Evolutionary conservation across 1,284 basidiomycete genomes (phyloP), one percentile per base, ranked within the genome.

Genomic region (Cryptococcus amylolentus): DNA sequence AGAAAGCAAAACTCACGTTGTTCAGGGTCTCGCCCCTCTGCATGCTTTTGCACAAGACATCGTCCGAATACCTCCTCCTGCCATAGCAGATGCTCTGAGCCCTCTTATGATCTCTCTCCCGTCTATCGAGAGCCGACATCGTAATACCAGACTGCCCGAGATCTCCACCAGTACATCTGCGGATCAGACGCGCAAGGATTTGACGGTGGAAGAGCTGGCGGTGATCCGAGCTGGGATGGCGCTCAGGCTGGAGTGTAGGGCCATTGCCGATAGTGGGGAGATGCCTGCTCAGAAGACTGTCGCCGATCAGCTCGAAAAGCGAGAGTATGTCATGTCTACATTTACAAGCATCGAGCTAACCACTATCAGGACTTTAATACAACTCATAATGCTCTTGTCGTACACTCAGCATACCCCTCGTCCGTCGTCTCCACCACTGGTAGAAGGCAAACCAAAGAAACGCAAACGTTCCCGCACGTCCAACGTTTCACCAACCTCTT

Each of bases 271-370:
- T 13, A 68, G 68, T 16, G 63, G 47, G 18, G 47, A 51, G 1
- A 49, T 61, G 13, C 23, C 64, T 5, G 31, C 52, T 14, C 56
- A 62, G 8, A 67, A 66, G 53, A 53, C 55, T 6, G 20, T 73
- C 12, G 31, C 51, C 1, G 69, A 71, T 26, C 71, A 71, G 58
- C 51, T 72, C 9, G 73, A 73, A 54, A 64, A 65, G 20, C 53
- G 69, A 64, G 73, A 76, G 73, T 76, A 57, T 57, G 72, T 63
- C 27, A 26, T 35, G 2, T 10, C 31, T 35, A 35, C 31, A 8
- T 10, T 35, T 6, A 6, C 10, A 35, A 35, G 6, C 31, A 35
- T 35, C 31, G 31, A 35, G 31, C 31, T 35, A 51, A 39, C 12
- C 18, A 23, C 28, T 12, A 20, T 2, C 47, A 76, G 73, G 49